Percentiles rank a stretch among this genome's conserved stretches.
phyloP scores from a whole-genome alignment of 306 rosid genomes.

The Urtica urens region DNA sequence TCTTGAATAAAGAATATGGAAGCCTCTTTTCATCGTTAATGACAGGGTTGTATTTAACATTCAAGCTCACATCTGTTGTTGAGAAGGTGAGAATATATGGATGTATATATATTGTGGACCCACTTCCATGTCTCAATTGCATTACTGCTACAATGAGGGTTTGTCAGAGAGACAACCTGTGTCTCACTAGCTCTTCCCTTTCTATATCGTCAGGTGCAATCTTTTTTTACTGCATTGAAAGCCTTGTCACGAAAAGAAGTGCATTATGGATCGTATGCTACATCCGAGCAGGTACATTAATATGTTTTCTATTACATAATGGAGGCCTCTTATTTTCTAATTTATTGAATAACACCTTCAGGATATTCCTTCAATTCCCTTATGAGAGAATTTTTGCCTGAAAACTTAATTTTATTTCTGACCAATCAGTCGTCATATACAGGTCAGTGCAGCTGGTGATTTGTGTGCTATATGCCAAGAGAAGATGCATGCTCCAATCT shows the following conservation, averaged over 20 bases:
- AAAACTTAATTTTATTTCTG: constrained; percentile 1
- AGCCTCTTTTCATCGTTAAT: constrained; percentile 75
- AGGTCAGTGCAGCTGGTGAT: constrained; percentile 79
- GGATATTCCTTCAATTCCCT: too few species aligned
- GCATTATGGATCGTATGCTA: constrained; percentile 96
- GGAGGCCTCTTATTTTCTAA: too few species aligned
- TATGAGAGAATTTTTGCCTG: neutral
- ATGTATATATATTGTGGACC: neutral
- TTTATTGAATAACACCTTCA: too few species aligned
- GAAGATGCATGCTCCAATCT: constrained; percentile 81
- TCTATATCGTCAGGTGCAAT: constrained; percentile 56
- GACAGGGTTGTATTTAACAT: constrained; percentile 81
- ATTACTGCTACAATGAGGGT: constrained; percentile 1
- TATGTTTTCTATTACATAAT: too few species aligned
- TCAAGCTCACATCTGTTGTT: constrained; percentile 77
- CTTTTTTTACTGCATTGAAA: constrained; percentile 74
- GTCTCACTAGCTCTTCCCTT: neutral
- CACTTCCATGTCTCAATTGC: neutral
- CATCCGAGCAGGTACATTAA: constrained; percentile 76
- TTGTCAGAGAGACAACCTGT: neutral
- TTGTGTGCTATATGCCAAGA: constrained; percentile 91
- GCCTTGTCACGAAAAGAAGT: constrained; percentile 93
- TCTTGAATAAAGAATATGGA: constrained; percentile 89
- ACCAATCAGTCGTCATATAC: constrained; percentile 24
- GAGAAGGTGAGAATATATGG: constrained; percentile 43